phyloP scores from a whole-genome alignment of 768 basidiomycete species.

The Suillus weaverae region DNA sequence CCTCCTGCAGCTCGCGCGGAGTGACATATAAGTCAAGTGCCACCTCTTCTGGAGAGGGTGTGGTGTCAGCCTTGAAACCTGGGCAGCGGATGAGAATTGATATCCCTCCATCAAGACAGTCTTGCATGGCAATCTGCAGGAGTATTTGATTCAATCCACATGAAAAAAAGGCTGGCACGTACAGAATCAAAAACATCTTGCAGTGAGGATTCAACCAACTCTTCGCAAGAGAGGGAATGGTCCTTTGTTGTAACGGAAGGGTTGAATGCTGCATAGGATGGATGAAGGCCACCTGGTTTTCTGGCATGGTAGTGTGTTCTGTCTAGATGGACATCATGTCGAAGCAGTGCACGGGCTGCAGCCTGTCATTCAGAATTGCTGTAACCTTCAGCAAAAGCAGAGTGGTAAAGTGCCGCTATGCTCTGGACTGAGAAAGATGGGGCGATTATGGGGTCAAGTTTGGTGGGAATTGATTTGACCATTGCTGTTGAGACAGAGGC shows the following conservation, averaged over 20 bases:
- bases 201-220: not conserved
- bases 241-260: not conserved
- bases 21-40: constrained; percentile 14
- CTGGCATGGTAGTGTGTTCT: constrained; percentile 1
- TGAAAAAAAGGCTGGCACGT: not conserved
- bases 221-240: not conserved
- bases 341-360: constrained; percentile 3
- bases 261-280: constrained; percentile 2
- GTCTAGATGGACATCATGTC: constrained; percentile 6
- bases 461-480: no score
- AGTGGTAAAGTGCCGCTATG: constrained; percentile 3
- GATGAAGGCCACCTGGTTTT: constrained; percentile 4
- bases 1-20: not conserved
- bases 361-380: constrained; percentile 7
- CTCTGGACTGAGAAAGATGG: not conserved
- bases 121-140: constrained; percentile 12
- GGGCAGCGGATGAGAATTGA: constrained; percentile 9
- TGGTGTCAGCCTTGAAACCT: not conserved
- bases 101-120: constrained; percentile 13
- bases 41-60: constrained; percentile 6
- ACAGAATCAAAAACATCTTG: constrained; percentile 10
- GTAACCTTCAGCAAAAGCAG: constrained; percentile 5
- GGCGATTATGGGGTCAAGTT: no score
- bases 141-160: not conserved
- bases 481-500: not conserved